Evolutionary conservation across 768 basidiomycete genomes (phyloP).

Genomic region (Cystofilobasidium macerans): DNA sequence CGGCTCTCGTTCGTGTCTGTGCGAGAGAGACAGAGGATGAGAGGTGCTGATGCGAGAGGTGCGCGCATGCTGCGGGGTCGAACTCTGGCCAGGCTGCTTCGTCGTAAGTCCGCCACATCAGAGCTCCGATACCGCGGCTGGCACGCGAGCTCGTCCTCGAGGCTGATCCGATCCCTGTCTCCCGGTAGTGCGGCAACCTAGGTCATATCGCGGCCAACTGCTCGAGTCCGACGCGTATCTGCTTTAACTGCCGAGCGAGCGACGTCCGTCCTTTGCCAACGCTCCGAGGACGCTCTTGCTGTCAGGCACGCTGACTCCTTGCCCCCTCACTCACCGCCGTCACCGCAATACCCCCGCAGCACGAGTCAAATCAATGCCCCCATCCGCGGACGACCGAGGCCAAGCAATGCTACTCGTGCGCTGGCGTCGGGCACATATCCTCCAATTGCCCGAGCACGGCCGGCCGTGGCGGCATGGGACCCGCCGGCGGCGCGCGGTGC

Average conservation of each 20-base stretch:
- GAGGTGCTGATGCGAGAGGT: no score
- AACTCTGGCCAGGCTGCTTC: not conserved
- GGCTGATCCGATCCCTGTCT: not conserved
- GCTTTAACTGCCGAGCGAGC: constrained; percentile 14
- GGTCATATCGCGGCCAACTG: constrained; percentile 11
- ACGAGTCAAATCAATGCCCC: constrained; percentile 17
- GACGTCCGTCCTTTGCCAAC: not conserved
- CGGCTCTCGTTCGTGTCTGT: not conserved
- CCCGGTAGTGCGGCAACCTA: constrained; percentile 14
- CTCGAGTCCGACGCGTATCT: constrained; percentile 3
- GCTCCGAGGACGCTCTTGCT: not conserved
- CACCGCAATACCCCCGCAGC: not conserved
- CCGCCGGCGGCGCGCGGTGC: constrained; percentile 2
- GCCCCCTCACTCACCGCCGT: not conserved
- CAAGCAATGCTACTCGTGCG: constrained; percentile 16
- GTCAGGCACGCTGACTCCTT: not conserved
- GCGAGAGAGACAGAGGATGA: not conserved
- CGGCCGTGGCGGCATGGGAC: constrained; percentile 2
- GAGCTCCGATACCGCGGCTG: no score
- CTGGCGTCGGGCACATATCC: constrained; percentile 9
- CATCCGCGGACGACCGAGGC: constrained; percentile 19
- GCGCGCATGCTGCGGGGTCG: no score
- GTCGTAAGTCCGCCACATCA: not conserved
- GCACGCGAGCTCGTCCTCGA: no score
- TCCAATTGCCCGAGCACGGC: constrained; percentile 10